Evolutionary conservation across 768 basidiomycete species (phyloP).

Genomic region (Agrocybe praecox): DNA sequence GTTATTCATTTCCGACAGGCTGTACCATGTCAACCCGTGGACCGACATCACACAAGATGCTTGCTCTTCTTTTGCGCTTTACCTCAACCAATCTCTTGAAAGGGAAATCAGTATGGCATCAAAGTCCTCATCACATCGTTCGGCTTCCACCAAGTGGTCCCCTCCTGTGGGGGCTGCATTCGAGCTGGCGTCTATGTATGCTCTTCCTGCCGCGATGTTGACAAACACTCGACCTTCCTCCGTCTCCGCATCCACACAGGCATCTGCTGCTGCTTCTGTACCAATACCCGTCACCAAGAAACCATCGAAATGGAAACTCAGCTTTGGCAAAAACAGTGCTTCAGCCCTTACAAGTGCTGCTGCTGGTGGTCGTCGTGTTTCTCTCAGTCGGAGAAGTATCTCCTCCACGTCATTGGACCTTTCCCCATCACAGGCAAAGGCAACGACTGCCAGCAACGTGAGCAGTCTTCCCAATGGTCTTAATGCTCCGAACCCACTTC

Average conservation of each 20-base stretch:
- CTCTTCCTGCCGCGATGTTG: constrained; percentile 38
- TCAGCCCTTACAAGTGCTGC: constrained; percentile 25
- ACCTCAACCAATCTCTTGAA: constrained; percentile 76
- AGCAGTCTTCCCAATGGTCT: constrained; percentile 74
- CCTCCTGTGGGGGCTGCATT: constrained; percentile 29
- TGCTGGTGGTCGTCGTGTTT: constrained; percentile 34
- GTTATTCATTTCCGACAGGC: constrained; percentile 43
- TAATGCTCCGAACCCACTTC: constrained; percentile 42
- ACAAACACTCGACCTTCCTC: constrained; percentile 23
- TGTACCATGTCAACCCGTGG: constrained; percentile 99
- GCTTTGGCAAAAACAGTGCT: constrained; percentile 63
- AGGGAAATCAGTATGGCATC: constrained; percentile 80
- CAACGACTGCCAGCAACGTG: constrained; percentile 79
- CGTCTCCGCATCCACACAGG: constrained; percentile 12
- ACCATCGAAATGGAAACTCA: constrained; percentile 84
- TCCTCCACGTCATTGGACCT: constrained; percentile 30
- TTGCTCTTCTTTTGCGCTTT: constrained; percentile 81
- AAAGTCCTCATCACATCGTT: constrained; percentile 40
- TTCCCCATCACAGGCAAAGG: constrained; percentile 40
- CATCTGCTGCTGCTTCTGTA: constrained; percentile 19
- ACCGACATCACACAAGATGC: constrained; percentile 86
- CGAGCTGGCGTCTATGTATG: constrained; percentile 50
- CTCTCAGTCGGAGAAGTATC: constrained; percentile 43
- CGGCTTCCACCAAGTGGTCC: constrained; percentile 30
- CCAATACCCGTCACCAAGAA: constrained; percentile 64